Evolutionary conservation across 2,329 filamentous ascomycete species (phyloP).

Genomic region (Aspergillus fumigatiaffinis): DNA sequence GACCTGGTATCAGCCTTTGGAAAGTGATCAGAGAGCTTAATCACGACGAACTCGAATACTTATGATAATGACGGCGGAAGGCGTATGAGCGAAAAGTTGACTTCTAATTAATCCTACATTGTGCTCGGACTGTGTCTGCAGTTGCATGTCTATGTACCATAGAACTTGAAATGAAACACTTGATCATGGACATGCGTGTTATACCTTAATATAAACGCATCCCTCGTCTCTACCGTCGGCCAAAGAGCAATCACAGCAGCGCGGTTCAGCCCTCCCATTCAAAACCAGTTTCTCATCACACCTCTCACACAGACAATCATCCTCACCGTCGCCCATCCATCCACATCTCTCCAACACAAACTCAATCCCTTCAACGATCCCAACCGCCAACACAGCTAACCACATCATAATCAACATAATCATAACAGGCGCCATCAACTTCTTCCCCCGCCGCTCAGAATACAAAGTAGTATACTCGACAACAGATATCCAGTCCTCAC

Average conservation of each 20-base stretch:
- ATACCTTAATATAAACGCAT: background rate
- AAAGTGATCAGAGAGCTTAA: slow-evolving; percentile 28
- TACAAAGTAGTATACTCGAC: background rate
- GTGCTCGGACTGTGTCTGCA: background rate
- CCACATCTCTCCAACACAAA: background rate
- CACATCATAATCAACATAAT: background rate
- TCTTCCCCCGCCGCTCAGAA: background rate
- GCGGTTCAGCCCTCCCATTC: background rate
- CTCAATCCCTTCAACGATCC: background rate
- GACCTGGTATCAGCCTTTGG: slow-evolving; percentile 21
- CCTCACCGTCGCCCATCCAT: background rate
- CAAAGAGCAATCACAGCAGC: background rate
- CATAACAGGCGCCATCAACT: background rate
- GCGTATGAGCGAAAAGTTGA: background rate
- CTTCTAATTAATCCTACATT: background rate
- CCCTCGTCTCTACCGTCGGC: background rate
- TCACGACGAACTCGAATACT: background rate
- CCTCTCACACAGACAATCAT: background rate
- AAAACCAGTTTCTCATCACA: background rate
- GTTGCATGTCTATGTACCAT: background rate
- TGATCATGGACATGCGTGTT: background rate
- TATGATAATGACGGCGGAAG: background rate
- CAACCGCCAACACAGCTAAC: background rate
- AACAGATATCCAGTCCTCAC: background rate
- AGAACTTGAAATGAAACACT: background rate